phyloP scores from a whole-genome alignment of 306 rosid species.

The Acacia crassicarpa region DNA sequence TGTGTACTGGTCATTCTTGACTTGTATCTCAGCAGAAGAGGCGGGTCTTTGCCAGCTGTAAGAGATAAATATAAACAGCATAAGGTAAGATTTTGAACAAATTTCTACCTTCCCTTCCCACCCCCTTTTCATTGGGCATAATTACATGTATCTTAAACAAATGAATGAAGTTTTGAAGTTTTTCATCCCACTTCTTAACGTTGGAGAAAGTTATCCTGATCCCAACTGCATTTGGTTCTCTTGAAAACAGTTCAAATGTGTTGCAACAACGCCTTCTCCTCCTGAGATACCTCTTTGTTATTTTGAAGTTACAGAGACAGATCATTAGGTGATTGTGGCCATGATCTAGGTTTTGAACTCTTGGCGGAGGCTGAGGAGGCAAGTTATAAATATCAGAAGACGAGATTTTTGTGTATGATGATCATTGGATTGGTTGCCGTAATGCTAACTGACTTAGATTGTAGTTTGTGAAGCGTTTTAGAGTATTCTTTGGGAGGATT shows the following conservation, averaged over 20 bases:
- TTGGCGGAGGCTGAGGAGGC: slow-evolving; percentile 8
- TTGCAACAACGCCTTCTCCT: slow-evolving; percentile 75
- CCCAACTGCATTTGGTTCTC: slow-evolving; percentile 14
- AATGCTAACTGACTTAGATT: slow-evolving; percentile 27
- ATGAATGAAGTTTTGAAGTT: not conserved
- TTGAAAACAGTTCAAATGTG: slow-evolving; percentile 72
- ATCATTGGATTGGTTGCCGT: slow-evolving; percentile 21
- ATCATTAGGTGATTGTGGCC: slow-evolving; percentile 25
- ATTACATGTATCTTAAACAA: not conserved
- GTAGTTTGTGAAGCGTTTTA: slow-evolving; percentile 20
- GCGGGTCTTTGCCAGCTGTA: slow-evolving; percentile 57
- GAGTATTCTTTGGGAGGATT: slow-evolving; percentile 25
- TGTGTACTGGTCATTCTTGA: slow-evolving; percentile 68
- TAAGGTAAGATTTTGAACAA: slow-evolving; percentile 48
- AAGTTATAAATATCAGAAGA: not conserved
- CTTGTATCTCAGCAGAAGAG: slow-evolving; percentile 74
- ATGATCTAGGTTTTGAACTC: slow-evolving; percentile 22
- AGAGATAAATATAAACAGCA: slow-evolving; percentile 87
- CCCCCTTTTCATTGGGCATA: not conserved
- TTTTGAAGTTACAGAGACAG: slow-evolving; percentile 50
- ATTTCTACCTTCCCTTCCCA: not conserved
- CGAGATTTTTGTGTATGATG: not conserved
- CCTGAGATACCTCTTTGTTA: slow-evolving; percentile 69
- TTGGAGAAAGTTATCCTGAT: slow-evolving; percentile 27
- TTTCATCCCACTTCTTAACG: not conserved